These are phyloP conservation scores for Wilhelminamyces savonicus DNA, from an alignment of 805 yeast genomes.

Conservation along the genomic window DNA sequence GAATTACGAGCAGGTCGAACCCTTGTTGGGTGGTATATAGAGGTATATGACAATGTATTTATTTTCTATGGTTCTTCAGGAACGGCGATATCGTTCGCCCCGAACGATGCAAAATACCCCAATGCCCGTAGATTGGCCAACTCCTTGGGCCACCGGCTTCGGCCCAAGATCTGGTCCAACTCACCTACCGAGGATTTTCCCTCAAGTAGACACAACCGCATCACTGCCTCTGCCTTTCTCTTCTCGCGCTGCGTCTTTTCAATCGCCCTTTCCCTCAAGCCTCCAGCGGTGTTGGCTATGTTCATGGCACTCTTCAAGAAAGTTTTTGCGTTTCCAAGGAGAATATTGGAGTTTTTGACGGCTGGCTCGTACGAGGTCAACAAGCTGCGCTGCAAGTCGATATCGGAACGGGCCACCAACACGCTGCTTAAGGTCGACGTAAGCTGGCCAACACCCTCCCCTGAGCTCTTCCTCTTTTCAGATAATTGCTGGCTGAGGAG, in stretches of 20 bases:
- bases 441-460: conserved; percentile 15
- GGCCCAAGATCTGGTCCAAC: conserved; percentile 26
- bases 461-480: conserved; percentile 8
- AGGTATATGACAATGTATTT: neutral
- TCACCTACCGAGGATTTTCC: conserved; percentile 23
- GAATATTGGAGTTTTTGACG: conserved; percentile 17
- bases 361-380: conserved; percentile 23
- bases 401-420: conserved; percentile 46
- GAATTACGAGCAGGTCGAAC: neutral
- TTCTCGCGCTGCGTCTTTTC: conserved; percentile 39
- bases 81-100: conserved; percentile 2
- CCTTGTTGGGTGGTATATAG: neutral
- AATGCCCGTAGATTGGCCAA: conserved; percentile 15
- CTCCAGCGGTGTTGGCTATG: conserved; percentile 42
- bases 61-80: conserved; percentile 1
- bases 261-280: conserved; percentile 40
- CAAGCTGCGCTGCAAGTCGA: conserved; percentile 44
- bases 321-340: conserved; percentile 34
- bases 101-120: conserved; percentile 21
- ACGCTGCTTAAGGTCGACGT: conserved; percentile 34
- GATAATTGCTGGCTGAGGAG: conserved; percentile 11
- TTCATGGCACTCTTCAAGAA: conserved; percentile 42
- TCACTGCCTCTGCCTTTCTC: conserved; percentile 38
- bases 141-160: conserved; percentile 24
- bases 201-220: conserved; percentile 41